These are phyloP conservation scores for Physaria fendleri DNA, from an alignment of 345 rosid genomes.

Conservation along the genomic window DNA sequence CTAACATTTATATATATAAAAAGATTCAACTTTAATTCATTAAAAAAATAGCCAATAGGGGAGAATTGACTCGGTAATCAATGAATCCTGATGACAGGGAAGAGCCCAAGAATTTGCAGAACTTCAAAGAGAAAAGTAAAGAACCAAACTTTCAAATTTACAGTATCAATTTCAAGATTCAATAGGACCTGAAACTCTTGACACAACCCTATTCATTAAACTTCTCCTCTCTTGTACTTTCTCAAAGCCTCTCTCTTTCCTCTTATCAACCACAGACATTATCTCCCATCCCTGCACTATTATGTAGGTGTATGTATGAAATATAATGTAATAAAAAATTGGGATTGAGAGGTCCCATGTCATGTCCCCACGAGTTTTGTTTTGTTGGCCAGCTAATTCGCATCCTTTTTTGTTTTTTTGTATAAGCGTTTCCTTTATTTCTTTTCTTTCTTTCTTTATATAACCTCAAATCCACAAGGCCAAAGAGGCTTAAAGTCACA, in stretches of 20 bases:
- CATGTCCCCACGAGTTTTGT: slow-evolving; percentile 40
- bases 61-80: slow-evolving; percentile 22
- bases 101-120: slow-evolving; percentile 25
- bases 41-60: slow-evolving; percentile 19
- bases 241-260: slow-evolving; percentile 24
- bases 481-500: slow-evolving; percentile 25
- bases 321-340: not conserved
- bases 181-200: slow-evolving; percentile 23
- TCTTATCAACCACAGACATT: slow-evolving; percentile 26
- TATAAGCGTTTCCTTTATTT: too few species aligned
- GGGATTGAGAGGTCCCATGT: slow-evolving; percentile 13
- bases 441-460: not conserved
- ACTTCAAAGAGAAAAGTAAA: slow-evolving; percentile 12
- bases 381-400: slow-evolving; percentile 52
- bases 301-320: not conserved
- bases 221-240: slow-evolving; percentile 38
- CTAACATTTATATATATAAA: not conserved
- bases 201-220: slow-evolving; percentile 16
- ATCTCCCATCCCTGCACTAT: not conserved
- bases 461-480: slow-evolving; percentile 26
- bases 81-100: slow-evolving; percentile 18
- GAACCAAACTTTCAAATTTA: not conserved
- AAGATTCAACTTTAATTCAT: not conserved
- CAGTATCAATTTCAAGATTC: not conserved
- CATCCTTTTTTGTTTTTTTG: slow-evolving; percentile 8